Evolutionary conservation across 2,329 filamentous ascomycete genomes (phyloP).

Genomic region (Talaromyces amestolkiae): DNA sequence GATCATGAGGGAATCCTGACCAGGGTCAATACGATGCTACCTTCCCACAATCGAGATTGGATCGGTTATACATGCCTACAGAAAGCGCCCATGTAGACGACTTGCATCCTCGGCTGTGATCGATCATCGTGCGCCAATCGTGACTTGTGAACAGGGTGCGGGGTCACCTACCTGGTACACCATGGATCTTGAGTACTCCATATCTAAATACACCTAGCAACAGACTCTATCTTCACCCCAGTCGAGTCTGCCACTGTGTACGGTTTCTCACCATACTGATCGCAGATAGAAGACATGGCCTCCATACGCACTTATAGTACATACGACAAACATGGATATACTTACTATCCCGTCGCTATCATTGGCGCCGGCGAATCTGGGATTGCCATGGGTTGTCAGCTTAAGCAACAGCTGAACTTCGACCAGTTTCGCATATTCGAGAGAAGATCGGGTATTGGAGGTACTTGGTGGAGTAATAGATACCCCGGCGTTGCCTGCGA

Average conservation of each 20-base stretch:
- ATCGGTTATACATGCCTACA: neutral
- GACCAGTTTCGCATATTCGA: conserved; percentile 63
- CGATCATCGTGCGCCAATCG: neutral
- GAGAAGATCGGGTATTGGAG: conserved; percentile 56
- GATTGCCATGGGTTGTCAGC: conserved; percentile 59
- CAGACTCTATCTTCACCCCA: neutral
- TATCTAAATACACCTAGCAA: neutral
- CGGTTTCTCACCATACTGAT: neutral
- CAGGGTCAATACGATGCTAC: no score
- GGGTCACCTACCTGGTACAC: neutral
- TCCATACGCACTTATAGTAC: conserved; percentile 41
- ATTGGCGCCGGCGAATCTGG: conserved; percentile 63
- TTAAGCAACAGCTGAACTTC: conserved; percentile 58
- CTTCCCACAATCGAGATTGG: no score
- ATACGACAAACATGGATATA: conserved; percentile 41
- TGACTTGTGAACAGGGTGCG: neutral
- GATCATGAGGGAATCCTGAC: neutral
- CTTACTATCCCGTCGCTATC: conserved; percentile 53
- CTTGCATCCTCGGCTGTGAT: neutral
- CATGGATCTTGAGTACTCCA: neutral
- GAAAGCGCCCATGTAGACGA: neutral
- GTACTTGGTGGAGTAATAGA: conserved; percentile 63
- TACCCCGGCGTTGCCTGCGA: conserved; percentile 62
- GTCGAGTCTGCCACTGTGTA: neutral
- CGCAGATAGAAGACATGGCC: conserved; percentile 20